Conservation (phyloP, 2,329 filamentous ascomycete species). For the Nemania diffusa region DNA sequence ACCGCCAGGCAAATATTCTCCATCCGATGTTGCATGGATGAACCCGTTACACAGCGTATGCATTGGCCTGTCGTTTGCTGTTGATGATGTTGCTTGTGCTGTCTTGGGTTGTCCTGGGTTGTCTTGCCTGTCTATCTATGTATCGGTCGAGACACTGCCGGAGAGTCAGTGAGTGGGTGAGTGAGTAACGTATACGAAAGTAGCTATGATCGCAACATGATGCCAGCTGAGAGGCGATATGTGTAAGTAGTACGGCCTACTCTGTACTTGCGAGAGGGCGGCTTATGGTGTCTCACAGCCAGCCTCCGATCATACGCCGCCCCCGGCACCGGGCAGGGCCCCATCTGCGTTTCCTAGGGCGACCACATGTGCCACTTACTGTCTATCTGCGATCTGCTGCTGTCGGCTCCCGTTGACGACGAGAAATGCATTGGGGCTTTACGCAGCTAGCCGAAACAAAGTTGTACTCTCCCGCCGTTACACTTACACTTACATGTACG, state of each 20-base stretch:
- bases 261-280: slow-evolving; percentile 22
- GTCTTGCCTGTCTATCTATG: too few species aligned
- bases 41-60: slow-evolving; percentile 25
- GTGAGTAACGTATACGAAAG: too few species aligned
- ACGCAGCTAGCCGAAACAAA: slow-evolving; percentile 19
- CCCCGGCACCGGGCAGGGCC: slow-evolving; percentile 23
- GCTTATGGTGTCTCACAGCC: slow-evolving; percentile 26
- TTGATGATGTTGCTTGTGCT: slow-evolving; percentile 14
- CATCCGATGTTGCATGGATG: slow-evolving; percentile 21
- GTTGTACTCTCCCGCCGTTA: slow-evolving; percentile 16
- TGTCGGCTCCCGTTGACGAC: slow-evolving; percentile 10
- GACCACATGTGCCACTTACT: slow-evolving; percentile 12
- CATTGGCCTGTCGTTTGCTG: slow-evolving; percentile 8
- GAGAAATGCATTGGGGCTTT: slow-evolving; percentile 8
- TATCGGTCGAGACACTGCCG: not conserved
- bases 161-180: not conserved
- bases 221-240: slow-evolving; percentile 7
- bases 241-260: not conserved
- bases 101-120: too few species aligned
- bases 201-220: not conserved
- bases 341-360: slow-evolving; percentile 21
- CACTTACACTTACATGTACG: not conserved
- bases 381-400: slow-evolving; percentile 12
- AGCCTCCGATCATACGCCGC: slow-evolving; percentile 24
- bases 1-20: slow-evolving; percentile 1